Conservation (phyloP, 176 grass and related monocot genomes). For the Aegilops sharonensis region DNA sequence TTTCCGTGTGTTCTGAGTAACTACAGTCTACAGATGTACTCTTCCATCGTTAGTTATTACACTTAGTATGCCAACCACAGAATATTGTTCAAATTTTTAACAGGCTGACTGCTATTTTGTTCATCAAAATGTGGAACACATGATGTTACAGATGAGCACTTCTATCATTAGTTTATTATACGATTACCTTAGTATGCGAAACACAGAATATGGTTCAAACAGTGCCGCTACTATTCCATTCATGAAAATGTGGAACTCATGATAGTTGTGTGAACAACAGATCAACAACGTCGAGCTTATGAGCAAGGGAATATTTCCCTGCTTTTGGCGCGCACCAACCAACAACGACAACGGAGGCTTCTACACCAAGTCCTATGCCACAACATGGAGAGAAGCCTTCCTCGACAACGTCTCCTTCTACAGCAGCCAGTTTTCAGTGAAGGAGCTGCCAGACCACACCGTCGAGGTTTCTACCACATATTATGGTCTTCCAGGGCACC, state of each 20-base stretch:
- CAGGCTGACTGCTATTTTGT: too few relatives aligned
- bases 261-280: conserved; percentile 34
- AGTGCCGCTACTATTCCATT: background rate
- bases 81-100: too few relatives aligned
- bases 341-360: conserved; percentile 91
- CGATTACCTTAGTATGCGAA: background rate
- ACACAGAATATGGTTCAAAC: background rate
- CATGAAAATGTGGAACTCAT: background rate
- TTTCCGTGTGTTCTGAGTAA: too few relatives aligned
- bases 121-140: too few relatives aligned
- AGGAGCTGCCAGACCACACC: conserved; percentile 45
- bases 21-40: too few relatives aligned
- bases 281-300: conserved; percentile 51
- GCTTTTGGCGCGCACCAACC: conserved; percentile 86
- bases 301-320: conserved; percentile 74
- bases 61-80: too few relatives aligned
- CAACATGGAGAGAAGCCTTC: conserved; percentile 64
- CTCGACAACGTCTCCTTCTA: conserved; percentile 54
- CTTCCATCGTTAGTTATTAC: too few relatives aligned
- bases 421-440: conserved; percentile 53
- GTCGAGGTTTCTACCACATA: conserved; percentile 63
- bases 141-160: background rate
- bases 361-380: conserved; percentile 45
- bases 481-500: conserved; percentile 43
- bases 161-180: background rate